Evolutionary conservation across 2,329 filamentous ascomycete species (phyloP).

Genomic region (Samsoniella hepiali): DNA sequence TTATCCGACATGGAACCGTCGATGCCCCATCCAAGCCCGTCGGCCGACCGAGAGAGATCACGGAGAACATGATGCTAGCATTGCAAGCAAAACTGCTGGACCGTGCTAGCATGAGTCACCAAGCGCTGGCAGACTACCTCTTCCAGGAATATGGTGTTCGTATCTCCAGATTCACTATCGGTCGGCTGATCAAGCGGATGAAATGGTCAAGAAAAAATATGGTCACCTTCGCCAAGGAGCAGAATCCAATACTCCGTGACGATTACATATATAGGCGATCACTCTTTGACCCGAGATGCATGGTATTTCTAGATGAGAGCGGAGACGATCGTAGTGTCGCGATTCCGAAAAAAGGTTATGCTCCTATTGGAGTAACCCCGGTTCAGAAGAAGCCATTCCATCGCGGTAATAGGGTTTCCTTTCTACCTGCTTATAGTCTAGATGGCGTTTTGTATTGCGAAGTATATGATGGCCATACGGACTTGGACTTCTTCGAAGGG

Average conservation of each 20-base stretch:
- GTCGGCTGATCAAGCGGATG: conserved; percentile 13
- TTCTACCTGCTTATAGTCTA: conserved; percentile 18
- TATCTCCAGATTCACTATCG: conserved; percentile 18
- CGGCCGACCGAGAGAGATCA: conserved; percentile 20
- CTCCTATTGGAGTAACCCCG: conserved; percentile 18
- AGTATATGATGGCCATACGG: conserved; percentile 3
- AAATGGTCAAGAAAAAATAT: conserved; percentile 19
- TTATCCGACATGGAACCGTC: conserved; percentile 19
- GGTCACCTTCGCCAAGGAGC: conserved; percentile 19
- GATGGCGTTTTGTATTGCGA: conserved; percentile 7
- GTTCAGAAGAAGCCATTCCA: conserved; percentile 17
- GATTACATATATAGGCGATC: conserved; percentile 16
- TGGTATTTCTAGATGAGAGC: conserved; percentile 20
- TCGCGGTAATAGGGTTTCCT: conserved; percentile 15
- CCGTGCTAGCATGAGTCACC: conserved; percentile 19
- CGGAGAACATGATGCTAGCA: conserved; percentile 22
- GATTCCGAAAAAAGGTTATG: conserved; percentile 15
- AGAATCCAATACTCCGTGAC: conserved; percentile 7
- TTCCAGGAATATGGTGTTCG: conserved; percentile 17
- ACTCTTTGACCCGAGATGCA: not conserved
- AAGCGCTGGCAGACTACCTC: conserved; percentile 19
- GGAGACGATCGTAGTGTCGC: conserved; percentile 17
- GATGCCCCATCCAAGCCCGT: conserved; percentile 16
- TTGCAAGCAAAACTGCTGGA: conserved; percentile 16
- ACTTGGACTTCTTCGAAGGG: not conserved